phyloP scores from a whole-genome alignment of 805 yeast species.

The Clavispora vitiphila region DNA sequence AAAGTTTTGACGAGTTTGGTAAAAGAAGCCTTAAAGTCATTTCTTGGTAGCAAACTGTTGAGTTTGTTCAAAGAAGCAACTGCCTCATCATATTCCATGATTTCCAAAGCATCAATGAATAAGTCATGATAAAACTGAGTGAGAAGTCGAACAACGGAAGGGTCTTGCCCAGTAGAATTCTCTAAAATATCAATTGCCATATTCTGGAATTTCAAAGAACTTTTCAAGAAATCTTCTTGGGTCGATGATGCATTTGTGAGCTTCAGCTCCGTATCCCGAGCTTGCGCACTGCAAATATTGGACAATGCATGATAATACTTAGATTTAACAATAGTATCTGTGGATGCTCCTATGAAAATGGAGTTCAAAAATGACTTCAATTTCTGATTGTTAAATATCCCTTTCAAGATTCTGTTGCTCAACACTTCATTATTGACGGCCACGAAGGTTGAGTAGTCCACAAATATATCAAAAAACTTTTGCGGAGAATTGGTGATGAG shows the following conservation, averaged over 20 bases:
- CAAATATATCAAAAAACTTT: constrained; percentile 19
- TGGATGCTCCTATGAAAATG: constrained; percentile 12
- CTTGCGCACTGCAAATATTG: constrained; percentile 2
- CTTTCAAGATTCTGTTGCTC: constrained; percentile 9
- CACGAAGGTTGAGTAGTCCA: constrained; percentile 18
- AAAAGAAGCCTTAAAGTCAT: constrained; percentile 16
- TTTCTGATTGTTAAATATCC: constrained; percentile 12
- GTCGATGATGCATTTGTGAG: not conserved
- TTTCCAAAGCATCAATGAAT: constrained; percentile 10
- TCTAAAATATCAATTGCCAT: constrained; percentile 21
- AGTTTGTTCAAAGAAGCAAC: constrained; percentile 6
- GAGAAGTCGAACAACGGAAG: constrained; percentile 1
- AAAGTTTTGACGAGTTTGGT: constrained; percentile 24
- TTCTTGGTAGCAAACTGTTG: constrained; percentile 2
- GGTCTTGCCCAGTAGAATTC: not conserved
- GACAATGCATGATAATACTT: constrained; percentile 28
- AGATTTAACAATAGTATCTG: constrained; percentile 14
- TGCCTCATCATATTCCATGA: constrained; percentile 9
- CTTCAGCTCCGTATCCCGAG: not conserved
- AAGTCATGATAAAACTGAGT: constrained; percentile 8
- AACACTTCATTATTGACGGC: constrained; percentile 6
- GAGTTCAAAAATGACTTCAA: constrained; percentile 20
- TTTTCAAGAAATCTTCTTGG: constrained; percentile 14
- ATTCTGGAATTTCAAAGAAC: constrained; percentile 23
- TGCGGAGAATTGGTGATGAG: constrained; percentile 25